A percentile compares a stretch with the other conserved stretches of the same genome.
Evolutionary conservation across 163 green algal genomes (phyloP).

Genomic region (Volvox carteri): DNA sequence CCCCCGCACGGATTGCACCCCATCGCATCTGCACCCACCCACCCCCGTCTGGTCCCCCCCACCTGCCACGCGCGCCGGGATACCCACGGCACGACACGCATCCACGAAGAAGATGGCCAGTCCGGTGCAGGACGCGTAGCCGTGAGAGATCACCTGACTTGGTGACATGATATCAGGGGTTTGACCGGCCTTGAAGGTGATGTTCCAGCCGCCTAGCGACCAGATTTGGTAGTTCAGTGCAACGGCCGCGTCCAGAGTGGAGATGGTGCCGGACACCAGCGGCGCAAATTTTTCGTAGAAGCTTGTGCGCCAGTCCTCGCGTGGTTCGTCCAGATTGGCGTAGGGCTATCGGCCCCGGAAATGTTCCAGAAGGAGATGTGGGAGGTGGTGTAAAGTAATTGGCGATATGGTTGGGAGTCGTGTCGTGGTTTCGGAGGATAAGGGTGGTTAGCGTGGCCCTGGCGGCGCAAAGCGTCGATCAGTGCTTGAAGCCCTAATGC

Average conservation of each 20-base stretch:
- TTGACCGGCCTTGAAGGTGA: conserved; percentile 71
- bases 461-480: no score
- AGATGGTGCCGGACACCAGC: conserved; percentile 22
- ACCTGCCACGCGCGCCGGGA: conserved; percentile 76
- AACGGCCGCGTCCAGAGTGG: conserved; percentile 61
- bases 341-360: conserved; percentile 63
- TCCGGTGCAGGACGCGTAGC: conserved; percentile 77
- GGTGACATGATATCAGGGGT: conserved; percentile 75
- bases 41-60: no score
- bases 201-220: conserved; percentile 61
- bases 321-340: conserved; percentile 67
- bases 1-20: no score
- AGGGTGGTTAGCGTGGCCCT: no score
- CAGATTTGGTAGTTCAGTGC: conserved; percentile 58
- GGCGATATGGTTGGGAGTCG: neutral
- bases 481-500: no score
- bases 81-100: conserved; percentile 72
- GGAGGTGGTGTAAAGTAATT: neutral
- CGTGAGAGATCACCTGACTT: conserved; percentile 67
- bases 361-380: no score
- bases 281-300: conserved; percentile 53
- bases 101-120: conserved; percentile 81
- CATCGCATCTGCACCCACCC: no score
- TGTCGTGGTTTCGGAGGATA: no score
- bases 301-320: conserved; percentile 64